These are phyloP conservation scores for Paraglomus occultum DNA, from an alignment of 192 early-diverging fungal genomes.

Conservation along the genomic window DNA sequence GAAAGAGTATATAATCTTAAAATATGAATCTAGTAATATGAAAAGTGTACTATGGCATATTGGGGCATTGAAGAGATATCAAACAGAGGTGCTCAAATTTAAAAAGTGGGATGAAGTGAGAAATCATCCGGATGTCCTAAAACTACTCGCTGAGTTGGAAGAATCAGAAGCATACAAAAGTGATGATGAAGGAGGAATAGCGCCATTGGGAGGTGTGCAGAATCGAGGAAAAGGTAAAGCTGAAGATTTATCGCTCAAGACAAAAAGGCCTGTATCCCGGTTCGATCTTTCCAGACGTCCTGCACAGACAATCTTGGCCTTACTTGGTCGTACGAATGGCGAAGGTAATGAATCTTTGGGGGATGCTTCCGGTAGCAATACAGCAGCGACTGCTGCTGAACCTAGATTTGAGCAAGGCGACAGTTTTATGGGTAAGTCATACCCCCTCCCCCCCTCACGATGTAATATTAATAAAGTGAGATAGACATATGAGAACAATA, in stretches of 20 bases:
- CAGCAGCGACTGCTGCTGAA: no score
- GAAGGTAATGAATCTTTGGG: neutral
- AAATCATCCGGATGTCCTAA: conserved; percentile 13
- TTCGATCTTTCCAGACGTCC: conserved; percentile 1
- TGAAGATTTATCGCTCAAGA: neutral
- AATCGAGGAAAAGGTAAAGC: neutral
- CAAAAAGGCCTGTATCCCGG: neutral
- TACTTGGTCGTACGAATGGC: neutral
- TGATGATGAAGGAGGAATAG: neutral
- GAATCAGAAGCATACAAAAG: neutral
- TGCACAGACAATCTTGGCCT: conserved; percentile 1
- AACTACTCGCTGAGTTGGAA: conserved; percentile 5
- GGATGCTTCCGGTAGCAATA: no score
- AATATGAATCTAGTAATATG: conserved; percentile 7
- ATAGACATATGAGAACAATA: no score
- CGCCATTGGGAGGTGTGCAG: neutral
- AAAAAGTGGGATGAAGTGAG: conserved; percentile 19
- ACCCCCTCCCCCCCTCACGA: no score
- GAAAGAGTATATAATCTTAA: conserved; percentile 9
- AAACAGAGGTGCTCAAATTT: neutral
- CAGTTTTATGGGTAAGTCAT: no score
- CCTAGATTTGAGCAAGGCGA: no score
- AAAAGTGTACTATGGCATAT: conserved; percentile 25
- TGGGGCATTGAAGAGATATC: conserved; percentile 17
- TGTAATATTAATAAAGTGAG: no score